These are phyloP conservation scores for Cupressus sempervirens DNA, from an alignment of 75 land plant species.

Conservation along the genomic window DNA sequence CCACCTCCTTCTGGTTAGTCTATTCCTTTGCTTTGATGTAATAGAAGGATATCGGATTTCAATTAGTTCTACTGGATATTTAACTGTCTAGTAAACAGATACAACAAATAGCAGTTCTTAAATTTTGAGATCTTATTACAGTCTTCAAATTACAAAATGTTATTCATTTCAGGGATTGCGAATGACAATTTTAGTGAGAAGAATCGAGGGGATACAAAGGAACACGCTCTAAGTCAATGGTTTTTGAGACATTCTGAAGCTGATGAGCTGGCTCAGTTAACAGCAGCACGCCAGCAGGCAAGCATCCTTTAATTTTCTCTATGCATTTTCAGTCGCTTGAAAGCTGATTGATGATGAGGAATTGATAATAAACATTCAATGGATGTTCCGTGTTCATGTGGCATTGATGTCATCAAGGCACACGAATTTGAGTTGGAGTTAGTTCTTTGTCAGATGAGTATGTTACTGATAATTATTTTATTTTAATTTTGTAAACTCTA, in stretches of 20 bases:
- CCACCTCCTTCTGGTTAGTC: conserved; percentile 47
- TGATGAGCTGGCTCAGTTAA: conserved; percentile 70
- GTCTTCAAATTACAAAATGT: not conserved
- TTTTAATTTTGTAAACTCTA: too few relatives aligned
- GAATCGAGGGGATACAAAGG: conserved; percentile 88
- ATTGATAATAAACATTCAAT: not conserved
- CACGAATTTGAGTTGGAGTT: too few relatives aligned
- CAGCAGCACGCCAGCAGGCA: conserved; percentile 89
- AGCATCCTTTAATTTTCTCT: not conserved
- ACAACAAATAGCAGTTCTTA: not conserved
- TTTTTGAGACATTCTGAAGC: conserved; percentile 83
- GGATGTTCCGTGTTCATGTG: not conserved
- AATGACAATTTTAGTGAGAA: conserved; percentile 35
- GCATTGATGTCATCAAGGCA: too few relatives aligned
- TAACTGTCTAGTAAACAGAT: not conserved
- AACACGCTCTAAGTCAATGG: conserved; percentile 75
- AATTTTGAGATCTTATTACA: not conserved
- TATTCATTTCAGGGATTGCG: conserved; percentile 15
- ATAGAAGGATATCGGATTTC: not conserved
- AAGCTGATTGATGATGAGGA: not conserved
- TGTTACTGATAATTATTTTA: too few relatives aligned
- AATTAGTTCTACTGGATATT: not conserved
- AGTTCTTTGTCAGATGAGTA: too few relatives aligned
- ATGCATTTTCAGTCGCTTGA: not conserved
- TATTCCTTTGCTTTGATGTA: not conserved